These are phyloP conservation scores for Penicillium crystallinum DNA, from an alignment of 495 filamentous ascomycete species.

Conservation along the genomic window DNA sequence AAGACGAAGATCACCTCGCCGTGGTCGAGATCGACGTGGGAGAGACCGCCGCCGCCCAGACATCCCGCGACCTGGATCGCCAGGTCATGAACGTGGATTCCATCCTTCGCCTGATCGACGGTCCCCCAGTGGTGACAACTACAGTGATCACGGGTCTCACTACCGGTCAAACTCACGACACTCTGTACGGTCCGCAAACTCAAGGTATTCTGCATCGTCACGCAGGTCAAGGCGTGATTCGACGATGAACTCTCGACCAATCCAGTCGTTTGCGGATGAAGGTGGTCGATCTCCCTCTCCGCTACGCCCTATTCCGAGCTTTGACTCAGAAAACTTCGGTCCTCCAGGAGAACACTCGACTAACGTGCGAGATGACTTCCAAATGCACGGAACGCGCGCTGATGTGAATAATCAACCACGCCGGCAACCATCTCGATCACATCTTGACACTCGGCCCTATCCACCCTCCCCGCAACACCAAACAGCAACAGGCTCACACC, in stretches of 20 bases:
- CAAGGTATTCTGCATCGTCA: conserved; percentile 29
- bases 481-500: conserved; percentile 56
- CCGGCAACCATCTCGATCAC: conserved; percentile 28
- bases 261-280: conserved; percentile 22
- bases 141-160: conserved; percentile 26
- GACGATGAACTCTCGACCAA: conserved; percentile 31
- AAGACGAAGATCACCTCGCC: conserved; percentile 30
- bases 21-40: conserved; percentile 34
- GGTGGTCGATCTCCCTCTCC: conserved; percentile 36
- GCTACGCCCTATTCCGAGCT: conserved; percentile 31
- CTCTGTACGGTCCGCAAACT: conserved; percentile 29
- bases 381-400: conserved; percentile 34
- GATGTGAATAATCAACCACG: conserved; percentile 28
- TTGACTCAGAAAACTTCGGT: conserved; percentile 27
- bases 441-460: conserved; percentile 45
- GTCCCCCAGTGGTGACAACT: conserved; percentile 25
- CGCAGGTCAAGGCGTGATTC: conserved; percentile 18
- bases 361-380: conserved; percentile 28
- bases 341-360: conserved; percentile 19
- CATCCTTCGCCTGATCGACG: conserved; percentile 27
- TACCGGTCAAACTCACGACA: conserved; percentile 34
- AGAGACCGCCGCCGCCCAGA: conserved; percentile 25
- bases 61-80: conserved; percentile 26
- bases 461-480: conserved; percentile 54
- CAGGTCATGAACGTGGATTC: conserved; percentile 25